Evolutionary conservation across 371 early-diverging fungal species (phyloP), one percentile per base, ranked within the genome.

Genomic region (Mucor plumbeus): DNA sequence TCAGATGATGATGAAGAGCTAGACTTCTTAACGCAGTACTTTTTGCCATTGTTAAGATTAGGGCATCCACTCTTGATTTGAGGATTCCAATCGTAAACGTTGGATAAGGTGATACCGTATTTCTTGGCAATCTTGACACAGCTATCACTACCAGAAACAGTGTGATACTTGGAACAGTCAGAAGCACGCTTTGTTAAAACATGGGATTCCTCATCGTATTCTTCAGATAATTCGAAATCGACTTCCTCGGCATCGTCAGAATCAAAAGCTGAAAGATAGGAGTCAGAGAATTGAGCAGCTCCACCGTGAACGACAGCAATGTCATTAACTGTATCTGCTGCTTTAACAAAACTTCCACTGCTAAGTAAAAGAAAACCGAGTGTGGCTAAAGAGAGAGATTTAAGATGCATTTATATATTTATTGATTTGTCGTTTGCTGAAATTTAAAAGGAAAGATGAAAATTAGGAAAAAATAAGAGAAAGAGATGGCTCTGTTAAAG

Each of bases 41-140:
- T 72, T 63, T 81, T 79, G 21, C 77, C 73, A 66, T 67, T 68
- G 61, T 77, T 71, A 54, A 82, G 59, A 58, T 82, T 82, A 15
- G 76, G 70, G 55, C 71, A 74, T 39, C 74, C 56, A 63, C 47
- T 58, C 64, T 82, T 82, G 64, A 82, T 63, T 47, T 77, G 79
- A 54, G 64, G 50, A 55, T 82, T 82, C 71, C 74, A 67, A 41
- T 67, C 58, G 44, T 70, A 70, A 56, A 82, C 71, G 34, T 68
- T 58, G 31, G 40, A 33, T 40, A 66, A 41, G 33, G 68, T 59
- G 35, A 82, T 66, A 34, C 70, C 63, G 38, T 76, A 74, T 14
- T 71, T 67, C n/a, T 76, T 65, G 54, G 72, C 63, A 26, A 82
- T 47, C 13, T 55, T 65, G 40, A 57, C 61, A 50, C 82, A 82